Evolutionary conservation across 176 grass and related monocot genomes (phyloP).

Genomic region (Pontederia paniculata): DNA sequence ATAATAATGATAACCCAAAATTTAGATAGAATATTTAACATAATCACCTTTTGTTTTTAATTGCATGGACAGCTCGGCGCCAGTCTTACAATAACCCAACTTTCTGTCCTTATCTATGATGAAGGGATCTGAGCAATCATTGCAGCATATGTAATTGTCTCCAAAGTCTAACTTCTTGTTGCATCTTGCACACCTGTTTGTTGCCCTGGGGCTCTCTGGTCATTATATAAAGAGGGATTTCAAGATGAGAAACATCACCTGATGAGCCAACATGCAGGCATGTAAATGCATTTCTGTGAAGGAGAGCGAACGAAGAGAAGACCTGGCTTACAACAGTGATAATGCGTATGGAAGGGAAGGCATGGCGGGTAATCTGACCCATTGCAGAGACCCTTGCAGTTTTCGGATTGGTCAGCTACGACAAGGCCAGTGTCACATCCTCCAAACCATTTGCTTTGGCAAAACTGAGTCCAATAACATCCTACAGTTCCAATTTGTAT

Average conservation of each 20-base stretch:
- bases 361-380: conserved; percentile 45
- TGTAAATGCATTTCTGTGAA: too few relatives aligned
- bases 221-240: conserved; percentile 13
- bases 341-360: conserved; percentile 73
- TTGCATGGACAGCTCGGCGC: conserved; percentile 37
- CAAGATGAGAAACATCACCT: too few relatives aligned
- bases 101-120: conserved; percentile 44
- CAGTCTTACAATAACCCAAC: conserved; percentile 61
- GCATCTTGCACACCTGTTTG: conserved; percentile 53
- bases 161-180: conserved; percentile 76
- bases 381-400: conserved; percentile 50
- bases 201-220: conserved; percentile 50
- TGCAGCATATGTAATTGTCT: conserved; percentile 62
- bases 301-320: conserved; percentile 2
- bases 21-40: too few relatives aligned
- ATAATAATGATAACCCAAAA: too few relatives aligned
- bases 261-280: too few relatives aligned
- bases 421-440: conserved; percentile 36
- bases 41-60: conserved; percentile 55
- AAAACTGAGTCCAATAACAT: conserved; percentile 54
- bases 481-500: conserved; percentile 25
- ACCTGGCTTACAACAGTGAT: conserved; percentile 72
- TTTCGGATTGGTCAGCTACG: conserved; percentile 45
- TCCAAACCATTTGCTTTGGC: conserved; percentile 74
- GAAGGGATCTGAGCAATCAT: conserved; percentile 62